Base-by-base conservation (phyloP, 208 protist species). In the Trypanosoma mega region DNA sequence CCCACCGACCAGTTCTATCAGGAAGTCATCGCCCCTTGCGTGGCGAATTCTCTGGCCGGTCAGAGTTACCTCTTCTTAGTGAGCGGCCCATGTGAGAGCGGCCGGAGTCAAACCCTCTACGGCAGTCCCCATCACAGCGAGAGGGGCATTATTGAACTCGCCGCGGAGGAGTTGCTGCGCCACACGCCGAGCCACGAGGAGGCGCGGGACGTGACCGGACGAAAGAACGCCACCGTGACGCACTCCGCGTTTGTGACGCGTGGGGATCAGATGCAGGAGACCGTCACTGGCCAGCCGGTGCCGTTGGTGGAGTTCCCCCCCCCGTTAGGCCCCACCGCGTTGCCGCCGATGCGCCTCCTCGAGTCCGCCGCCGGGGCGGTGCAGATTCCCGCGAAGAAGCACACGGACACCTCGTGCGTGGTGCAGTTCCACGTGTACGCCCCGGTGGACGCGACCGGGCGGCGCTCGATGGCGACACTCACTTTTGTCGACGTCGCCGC, bases 371-470 rank as follows among this genome's bases (percentile, higher is more conserved):
- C 46, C 31, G 61, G 52, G 18, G 76, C 77, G 45, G 85, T 94
- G 41, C 56, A 82, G 49, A 73, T 92, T 34, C 84, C 87, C 18
- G 68, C 78, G 48, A 70, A 68, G 23, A 94, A 92, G 67, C 71
- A 84, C 48, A 63, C 74, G 20, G 84, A 90, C 52, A 94, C 81
- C 9, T 90, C 82, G 16, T 91, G 84, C 54, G 51, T 90, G 49
- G 76, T 92, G 36, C 87, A 94, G 69, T 90, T 94, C 43, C 85
- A 94, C n/a, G 72, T 94, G 16, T 92, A 94, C 69, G 77, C 81
- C 11, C 75, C 83, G 5, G 84, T 92, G 14, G 84, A 87, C 51
- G 60, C 69, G 39, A 74, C 65, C 9, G 84, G 87, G 18, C 24
- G 74, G n/a, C 84, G 85, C 21, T 80, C 87, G 18, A 87, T 94